Conservation (phyloP, 192 early-diverging fungal species). For the Rhizophagus sp. region DNA sequence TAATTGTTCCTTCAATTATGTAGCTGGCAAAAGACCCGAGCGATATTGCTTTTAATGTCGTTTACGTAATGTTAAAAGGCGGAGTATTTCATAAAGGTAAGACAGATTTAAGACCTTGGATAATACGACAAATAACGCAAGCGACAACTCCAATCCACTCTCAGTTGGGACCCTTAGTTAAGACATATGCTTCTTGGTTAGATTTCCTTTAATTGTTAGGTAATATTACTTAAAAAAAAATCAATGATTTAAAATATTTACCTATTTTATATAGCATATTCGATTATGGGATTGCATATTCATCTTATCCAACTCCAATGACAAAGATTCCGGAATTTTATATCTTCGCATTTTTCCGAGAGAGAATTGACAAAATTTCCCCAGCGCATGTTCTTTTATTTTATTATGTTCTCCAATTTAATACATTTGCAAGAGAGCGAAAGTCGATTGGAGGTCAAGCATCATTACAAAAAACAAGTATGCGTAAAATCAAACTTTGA, state of each 20-base stretch:
- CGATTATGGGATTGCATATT: constrained; percentile 2
- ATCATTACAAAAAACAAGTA: neutral
- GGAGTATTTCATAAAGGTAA: constrained; percentile 34
- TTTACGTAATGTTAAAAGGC: constrained; percentile 36
- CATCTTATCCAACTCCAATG: constrained; percentile 13
- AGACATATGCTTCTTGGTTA: constrained; percentile 39
- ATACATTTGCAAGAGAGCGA: constrained; percentile 17
- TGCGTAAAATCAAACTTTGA: neutral
- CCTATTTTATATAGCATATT: constrained; percentile 22
- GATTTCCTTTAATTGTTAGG: neutral
- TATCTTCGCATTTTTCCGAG: constrained; percentile 13
- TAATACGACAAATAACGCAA: constrained; percentile 33
- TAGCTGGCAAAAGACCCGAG: constrained; percentile 11
- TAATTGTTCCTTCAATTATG: neutral
- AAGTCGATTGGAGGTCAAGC: neutral
- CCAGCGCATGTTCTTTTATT: constrained; percentile 36
- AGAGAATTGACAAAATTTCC: constrained; percentile 15
- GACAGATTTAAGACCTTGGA: constrained; percentile 32
- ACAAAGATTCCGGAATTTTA: constrained; percentile 34
- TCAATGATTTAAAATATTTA: constrained; percentile 10
- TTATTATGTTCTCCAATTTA: constrained; percentile 39
- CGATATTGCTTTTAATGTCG: constrained; percentile 12
- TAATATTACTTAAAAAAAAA: neutral
- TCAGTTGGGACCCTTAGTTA: constrained; percentile 35
- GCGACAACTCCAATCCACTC: constrained; percentile 37